Conservation (phyloP, 352 stramenopile genomes). For the Peronospora belbahrii region DNA sequence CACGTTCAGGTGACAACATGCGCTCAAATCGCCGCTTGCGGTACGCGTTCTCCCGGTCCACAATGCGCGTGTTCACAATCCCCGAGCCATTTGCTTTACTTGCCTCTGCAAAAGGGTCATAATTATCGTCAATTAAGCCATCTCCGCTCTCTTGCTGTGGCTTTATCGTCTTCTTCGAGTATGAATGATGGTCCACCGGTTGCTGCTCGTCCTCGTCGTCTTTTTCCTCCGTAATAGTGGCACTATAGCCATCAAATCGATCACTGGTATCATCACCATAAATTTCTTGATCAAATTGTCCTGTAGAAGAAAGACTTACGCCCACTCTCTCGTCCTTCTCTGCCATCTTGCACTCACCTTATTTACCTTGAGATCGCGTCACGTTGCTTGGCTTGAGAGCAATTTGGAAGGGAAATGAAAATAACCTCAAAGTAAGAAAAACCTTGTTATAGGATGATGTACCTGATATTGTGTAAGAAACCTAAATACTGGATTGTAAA, state of each 20-base stretch:
- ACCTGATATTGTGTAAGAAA: no score
- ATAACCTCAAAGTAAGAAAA: not conserved
- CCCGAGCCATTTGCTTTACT: slow-evolving; percentile 82
- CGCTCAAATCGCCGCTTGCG: slow-evolving; percentile 86
- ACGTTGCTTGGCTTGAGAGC: not conserved
- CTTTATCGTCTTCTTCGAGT: slow-evolving; percentile 1
- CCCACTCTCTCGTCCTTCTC: slow-evolving; percentile 35
- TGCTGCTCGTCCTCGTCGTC: slow-evolving; percentile 41
- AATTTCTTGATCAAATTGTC: slow-evolving; percentile 72
- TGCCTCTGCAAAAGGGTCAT: slow-evolving; percentile 85
- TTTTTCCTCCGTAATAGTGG: slow-evolving; percentile 52
- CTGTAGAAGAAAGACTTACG: slow-evolving; percentile 51
- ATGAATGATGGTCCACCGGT: slow-evolving; percentile 25
- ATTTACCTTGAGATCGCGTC: not conserved
- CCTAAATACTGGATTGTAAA: no score
- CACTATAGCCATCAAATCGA: slow-evolving; percentile 53
- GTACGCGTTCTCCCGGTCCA: slow-evolving; percentile 90
- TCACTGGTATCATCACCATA: slow-evolving; percentile 39
- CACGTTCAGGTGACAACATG: slow-evolving; percentile 82
- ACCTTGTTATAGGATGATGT: no score
- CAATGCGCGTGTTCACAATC: slow-evolving; percentile 91
- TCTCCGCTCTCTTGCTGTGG: slow-evolving; percentile 16
- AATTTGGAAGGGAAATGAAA: not conserved
- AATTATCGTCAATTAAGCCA: slow-evolving; percentile 72
- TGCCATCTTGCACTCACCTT: slow-evolving; percentile 15